Conservation (phyloP, 2,329 filamentous ascomycete species). For the Verticillium alfalfae region DNA sequence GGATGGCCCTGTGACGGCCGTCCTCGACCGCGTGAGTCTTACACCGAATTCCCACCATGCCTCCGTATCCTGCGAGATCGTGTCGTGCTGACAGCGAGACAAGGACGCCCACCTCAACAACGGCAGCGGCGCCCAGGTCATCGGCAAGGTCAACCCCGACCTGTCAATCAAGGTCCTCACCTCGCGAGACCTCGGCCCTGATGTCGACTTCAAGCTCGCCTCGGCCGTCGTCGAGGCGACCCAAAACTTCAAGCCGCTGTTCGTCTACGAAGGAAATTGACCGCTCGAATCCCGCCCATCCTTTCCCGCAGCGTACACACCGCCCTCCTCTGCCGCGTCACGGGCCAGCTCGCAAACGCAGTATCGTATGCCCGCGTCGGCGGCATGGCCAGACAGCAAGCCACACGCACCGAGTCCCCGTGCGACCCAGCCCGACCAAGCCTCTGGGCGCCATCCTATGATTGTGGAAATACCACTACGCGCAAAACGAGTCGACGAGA, state of each 20-base stretch:
- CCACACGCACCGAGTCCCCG: too few species aligned
- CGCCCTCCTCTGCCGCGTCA: neutral
- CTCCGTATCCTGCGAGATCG: neutral
- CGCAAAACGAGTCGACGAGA: too few species aligned
- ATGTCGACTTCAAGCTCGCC: slow-evolving; percentile 68
- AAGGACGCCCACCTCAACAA: slow-evolving; percentile 67
- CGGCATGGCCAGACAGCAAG: too few species aligned
- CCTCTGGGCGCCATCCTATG: too few species aligned
- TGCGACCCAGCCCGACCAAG: too few species aligned
- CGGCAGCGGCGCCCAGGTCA: slow-evolving; percentile 68
- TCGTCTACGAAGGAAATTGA: slow-evolving; percentile 49
- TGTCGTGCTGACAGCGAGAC: neutral
- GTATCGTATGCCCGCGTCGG: neutral
- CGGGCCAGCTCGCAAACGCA: neutral
- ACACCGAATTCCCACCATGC: neutral
- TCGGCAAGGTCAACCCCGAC: slow-evolving; percentile 74
- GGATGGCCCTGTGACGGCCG: slow-evolving; percentile 67
- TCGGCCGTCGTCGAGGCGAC: slow-evolving; percentile 81
- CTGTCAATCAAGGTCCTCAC: slow-evolving; percentile 65
- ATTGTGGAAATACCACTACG: too few species aligned
- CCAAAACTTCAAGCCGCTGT: slow-evolving; percentile 75
- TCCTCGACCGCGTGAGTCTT: slow-evolving; percentile 64
- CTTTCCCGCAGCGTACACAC: neutral
- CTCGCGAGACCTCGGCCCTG: slow-evolving; percentile 62
- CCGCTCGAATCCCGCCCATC: neutral